phyloP scores from a whole-genome alignment of 148 eudicot genomes.

The Pouteria glomerata region DNA sequence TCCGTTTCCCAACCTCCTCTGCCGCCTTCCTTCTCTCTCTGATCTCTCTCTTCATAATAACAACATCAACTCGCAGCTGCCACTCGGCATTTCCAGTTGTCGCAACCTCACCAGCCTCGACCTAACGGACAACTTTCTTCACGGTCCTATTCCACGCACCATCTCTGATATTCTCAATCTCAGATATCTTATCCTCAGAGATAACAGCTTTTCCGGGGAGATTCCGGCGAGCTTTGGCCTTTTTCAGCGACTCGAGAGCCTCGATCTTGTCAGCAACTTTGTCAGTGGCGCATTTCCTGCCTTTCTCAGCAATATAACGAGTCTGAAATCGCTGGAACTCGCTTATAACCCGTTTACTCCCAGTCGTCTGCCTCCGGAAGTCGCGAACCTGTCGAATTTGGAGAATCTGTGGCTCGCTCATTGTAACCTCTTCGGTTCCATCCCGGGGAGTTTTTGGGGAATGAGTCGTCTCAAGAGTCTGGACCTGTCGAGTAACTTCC shows the following conservation, averaged over 20 bases:
- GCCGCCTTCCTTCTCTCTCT: slow-evolving; percentile 38
- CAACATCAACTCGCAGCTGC: slow-evolving; percentile 30
- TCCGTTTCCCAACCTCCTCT: slow-evolving; percentile 30
- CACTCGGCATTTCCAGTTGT: slow-evolving; percentile 26
- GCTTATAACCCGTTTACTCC: slow-evolving; percentile 37
- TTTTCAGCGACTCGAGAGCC: slow-evolving; percentile 25
- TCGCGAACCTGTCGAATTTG: slow-evolving; percentile 33
- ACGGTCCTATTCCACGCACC: slow-evolving; percentile 31
- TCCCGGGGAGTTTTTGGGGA: slow-evolving; percentile 23
- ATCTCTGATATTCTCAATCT: slow-evolving; percentile 20
- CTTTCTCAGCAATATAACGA: slow-evolving; percentile 23
- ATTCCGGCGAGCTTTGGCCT: slow-evolving; percentile 37
- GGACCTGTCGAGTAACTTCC: slow-evolving; percentile 30
- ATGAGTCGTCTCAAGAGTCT: slow-evolving; percentile 31
- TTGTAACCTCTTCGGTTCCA: slow-evolving; percentile 24
- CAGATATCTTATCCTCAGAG: slow-evolving; percentile 18
- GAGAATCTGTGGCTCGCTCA: slow-evolving; percentile 25
- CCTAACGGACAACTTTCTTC: slow-evolving; percentile 27
- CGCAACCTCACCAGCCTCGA: slow-evolving; percentile 22
- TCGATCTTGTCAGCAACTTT: slow-evolving; percentile 24
- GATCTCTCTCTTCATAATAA: slow-evolving; percentile 30
- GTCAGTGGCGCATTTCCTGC: slow-evolving; percentile 30
- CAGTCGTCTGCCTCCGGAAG: slow-evolving; percentile 25
- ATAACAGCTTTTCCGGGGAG: slow-evolving; percentile 27
- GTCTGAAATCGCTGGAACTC: slow-evolving; percentile 21